Evolutionary conservation across 1,284 basidiomycete genomes (phyloP).

Genomic region (Cryptococcus sp.): DNA sequence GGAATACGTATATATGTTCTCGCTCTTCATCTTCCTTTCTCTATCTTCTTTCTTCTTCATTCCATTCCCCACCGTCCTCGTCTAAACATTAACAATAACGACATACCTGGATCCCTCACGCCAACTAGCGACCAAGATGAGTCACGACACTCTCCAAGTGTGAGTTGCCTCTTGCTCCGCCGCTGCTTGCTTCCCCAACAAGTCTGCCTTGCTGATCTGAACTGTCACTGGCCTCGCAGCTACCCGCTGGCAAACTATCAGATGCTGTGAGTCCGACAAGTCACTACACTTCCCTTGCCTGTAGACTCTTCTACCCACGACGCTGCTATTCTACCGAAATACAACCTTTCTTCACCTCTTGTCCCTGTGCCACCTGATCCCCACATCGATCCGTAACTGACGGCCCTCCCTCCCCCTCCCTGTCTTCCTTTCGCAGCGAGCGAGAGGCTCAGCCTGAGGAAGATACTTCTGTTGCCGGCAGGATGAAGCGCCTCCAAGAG

Average conservation of each 20-base stretch:
- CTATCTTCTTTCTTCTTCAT: background rate
- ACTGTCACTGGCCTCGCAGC: too few relatives aligned
- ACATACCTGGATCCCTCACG: too few relatives aligned
- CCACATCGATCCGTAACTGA: background rate
- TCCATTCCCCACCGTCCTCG: background rate
- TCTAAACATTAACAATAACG: too few relatives aligned
- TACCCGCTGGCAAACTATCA: conserved; percentile 9
- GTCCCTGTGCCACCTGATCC: background rate
- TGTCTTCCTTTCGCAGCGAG: conserved; percentile 18
- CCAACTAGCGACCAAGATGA: too few relatives aligned
- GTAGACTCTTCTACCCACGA: background rate
- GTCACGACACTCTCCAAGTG: too few relatives aligned
- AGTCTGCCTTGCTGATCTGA: too few relatives aligned
- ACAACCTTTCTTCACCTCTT: background rate
- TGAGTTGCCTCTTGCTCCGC: background rate
- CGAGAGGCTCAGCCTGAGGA: conserved; percentile 90
- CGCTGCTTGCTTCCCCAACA: background rate
- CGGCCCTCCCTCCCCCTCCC: background rate
- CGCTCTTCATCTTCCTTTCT: conserved; percentile 1
- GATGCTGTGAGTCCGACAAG: conserved; percentile 9
- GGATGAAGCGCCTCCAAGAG: conserved; percentile 84
- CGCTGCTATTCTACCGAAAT: too few relatives aligned
- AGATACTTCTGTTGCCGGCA: conserved; percentile 88
- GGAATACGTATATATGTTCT: too few relatives aligned
- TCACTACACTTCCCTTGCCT: background rate